phyloP scores from a whole-genome alignment of 768 basidiomycete genomes.

The Russula sp. region DNA sequence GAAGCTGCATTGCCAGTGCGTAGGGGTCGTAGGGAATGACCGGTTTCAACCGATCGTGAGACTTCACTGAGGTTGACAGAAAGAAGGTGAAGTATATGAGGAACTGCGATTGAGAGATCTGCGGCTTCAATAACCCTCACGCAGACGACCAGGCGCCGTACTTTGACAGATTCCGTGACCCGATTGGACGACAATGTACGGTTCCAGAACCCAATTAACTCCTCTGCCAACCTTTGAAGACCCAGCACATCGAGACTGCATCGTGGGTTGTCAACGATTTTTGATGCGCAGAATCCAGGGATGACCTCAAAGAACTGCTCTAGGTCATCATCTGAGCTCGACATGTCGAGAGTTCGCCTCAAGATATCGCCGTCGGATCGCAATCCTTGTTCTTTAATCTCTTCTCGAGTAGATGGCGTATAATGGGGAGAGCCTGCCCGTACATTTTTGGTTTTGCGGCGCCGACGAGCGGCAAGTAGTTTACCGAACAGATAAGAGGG shows the following conservation, averaged over 20 bases:
- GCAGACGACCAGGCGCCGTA: background rate
- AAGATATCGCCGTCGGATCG: background rate
- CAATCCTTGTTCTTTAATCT: background rate
- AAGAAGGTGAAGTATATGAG: background rate
- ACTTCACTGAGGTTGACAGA: background rate
- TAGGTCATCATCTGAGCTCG: background rate
- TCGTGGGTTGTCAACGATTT: background rate
- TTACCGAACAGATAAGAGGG: too few relatives aligned
- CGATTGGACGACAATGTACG: background rate
- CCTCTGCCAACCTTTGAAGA: background rate
- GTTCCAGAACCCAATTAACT: background rate
- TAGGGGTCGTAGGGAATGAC: background rate
- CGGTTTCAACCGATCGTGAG: background rate
- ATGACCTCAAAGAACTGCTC: conserved; percentile 2
- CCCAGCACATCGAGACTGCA: background rate
- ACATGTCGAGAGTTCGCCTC: background rate
- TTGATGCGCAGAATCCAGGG: conserved; percentile 5
- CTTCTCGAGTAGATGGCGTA: too few relatives aligned
- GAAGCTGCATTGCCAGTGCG: background rate
- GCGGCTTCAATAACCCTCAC: background rate
- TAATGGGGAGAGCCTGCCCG: too few relatives aligned
- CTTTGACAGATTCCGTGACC: background rate
- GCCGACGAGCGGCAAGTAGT: too few relatives aligned
- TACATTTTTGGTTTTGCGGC: too few relatives aligned
- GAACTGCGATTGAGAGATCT: background rate